Conservation (phyloP, 2,329 filamentous ascomycete species). For the Aspergillus caelatus region DNA sequence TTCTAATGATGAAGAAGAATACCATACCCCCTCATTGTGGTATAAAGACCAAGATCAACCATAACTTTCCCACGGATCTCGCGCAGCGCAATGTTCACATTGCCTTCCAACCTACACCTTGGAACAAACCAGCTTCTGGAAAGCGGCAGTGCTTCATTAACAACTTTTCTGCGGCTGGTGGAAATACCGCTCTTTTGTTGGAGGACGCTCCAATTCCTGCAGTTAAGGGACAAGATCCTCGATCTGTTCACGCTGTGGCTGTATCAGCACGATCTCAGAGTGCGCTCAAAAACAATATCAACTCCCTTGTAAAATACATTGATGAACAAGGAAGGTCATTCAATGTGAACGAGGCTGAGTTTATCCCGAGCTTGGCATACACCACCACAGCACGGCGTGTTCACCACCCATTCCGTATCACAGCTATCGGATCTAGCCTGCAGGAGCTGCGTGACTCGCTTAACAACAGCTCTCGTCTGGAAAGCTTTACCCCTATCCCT, state of each 20-base stretch:
- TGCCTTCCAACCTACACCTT: slow-evolving; percentile 49
- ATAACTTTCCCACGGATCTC: slow-evolving; percentile 49
- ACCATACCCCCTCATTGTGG: slow-evolving; percentile 38
- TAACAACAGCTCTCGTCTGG: slow-evolving; percentile 11
- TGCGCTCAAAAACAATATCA: slow-evolving; percentile 55
- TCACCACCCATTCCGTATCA: slow-evolving; percentile 43
- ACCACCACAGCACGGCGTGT: slow-evolving; percentile 65
- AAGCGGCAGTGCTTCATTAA: slow-evolving; percentile 57
- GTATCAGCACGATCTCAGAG: slow-evolving; percentile 54
- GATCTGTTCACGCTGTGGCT: slow-evolving; percentile 59
- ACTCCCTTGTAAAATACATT: slow-evolving; percentile 59
- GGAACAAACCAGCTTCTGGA: slow-evolving; percentile 33
- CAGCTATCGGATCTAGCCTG: slow-evolving; percentile 14
- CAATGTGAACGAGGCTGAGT: slow-evolving; percentile 37
- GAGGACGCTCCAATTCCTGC: slow-evolving; percentile 59
- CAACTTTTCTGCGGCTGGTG: slow-evolving; percentile 72
- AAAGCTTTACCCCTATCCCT: slow-evolving; percentile 26
- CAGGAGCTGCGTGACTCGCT: slow-evolving; percentile 12
- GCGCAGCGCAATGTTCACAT: slow-evolving; percentile 48
- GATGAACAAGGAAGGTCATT: slow-evolving; percentile 37
- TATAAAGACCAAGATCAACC: slow-evolving; percentile 49
- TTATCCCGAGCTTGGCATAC: slow-evolving; percentile 59
- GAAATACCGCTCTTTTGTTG: slow-evolving; percentile 70
- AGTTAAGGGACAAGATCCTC: slow-evolving; percentile 49
- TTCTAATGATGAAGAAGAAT: slow-evolving; percentile 43